phyloP scores from a whole-genome alignment of 148 eudicot genomes.

The Amaranthus palmeri region DNA sequence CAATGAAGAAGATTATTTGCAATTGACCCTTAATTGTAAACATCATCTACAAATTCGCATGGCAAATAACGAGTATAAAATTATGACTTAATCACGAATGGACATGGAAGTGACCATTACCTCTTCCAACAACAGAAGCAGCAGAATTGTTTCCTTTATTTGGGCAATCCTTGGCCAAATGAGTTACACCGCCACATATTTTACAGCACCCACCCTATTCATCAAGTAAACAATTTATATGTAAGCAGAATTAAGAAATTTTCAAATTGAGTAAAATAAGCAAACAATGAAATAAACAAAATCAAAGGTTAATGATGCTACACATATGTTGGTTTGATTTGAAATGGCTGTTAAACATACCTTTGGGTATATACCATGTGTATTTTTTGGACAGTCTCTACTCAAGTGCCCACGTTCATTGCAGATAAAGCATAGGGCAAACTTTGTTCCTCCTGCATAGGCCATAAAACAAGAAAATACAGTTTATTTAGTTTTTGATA shows the following conservation, averaged over 20 bases:
- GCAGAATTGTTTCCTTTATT: slow-evolving; percentile 39
- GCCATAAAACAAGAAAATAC: background rate
- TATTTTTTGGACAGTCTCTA: slow-evolving; percentile 84
- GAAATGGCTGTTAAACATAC: slow-evolving; percentile 26
- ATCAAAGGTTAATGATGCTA: background rate
- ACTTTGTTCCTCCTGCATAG: slow-evolving; percentile 82
- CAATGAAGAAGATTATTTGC: too few species aligned
- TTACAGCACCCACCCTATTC: slow-evolving; percentile 88
- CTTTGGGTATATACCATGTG: slow-evolving; percentile 97
- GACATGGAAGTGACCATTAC: slow-evolving; percentile 28
- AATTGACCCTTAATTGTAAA: too few species aligned
- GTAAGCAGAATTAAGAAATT: background rate
- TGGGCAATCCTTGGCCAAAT: slow-evolving; percentile 91
- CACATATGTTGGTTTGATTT: background rate
- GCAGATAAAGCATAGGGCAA: slow-evolving; percentile 92
- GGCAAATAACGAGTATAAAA: too few species aligned
- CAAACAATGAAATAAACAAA: slow-evolving; percentile 1
- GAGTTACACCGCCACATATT: slow-evolving; percentile 77
- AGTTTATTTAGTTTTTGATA: background rate
- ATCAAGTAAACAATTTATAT: background rate
- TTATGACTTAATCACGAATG: background rate
- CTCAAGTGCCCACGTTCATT: slow-evolving; percentile 89
- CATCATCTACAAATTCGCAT: too few species aligned
- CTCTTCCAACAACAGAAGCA: slow-evolving; percentile 29
- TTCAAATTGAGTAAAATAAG: background rate